Evolutionary conservation across 257 asterid species (phyloP).

Genomic region (Nicotiana undulata): DNA sequence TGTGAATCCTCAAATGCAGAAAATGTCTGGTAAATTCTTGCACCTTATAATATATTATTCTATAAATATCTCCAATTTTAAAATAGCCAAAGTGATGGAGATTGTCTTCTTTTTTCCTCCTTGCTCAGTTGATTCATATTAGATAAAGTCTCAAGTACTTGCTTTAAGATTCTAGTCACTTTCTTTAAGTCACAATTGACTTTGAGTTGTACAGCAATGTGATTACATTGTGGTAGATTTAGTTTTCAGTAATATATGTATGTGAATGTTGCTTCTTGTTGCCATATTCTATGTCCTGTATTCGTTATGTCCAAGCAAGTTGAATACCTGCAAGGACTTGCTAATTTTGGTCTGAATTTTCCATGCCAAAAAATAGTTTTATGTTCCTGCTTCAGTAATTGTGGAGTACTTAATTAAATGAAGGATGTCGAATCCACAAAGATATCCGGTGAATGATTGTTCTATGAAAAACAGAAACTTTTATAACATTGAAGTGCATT

Average conservation of each 20-base stretch:
- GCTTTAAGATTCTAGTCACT: neutral
- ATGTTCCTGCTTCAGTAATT: neutral
- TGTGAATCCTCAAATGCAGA: slow-evolving; percentile 20
- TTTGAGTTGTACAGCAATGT: neutral
- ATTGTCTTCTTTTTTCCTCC: neutral
- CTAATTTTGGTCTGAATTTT: neutral
- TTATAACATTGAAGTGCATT: neutral
- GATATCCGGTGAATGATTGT: neutral
- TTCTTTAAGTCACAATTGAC: too few relatives aligned
- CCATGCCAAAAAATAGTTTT: neutral
- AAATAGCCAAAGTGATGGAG: neutral
- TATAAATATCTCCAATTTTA: neutral
- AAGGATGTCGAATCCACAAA: neutral
- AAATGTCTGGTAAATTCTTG: slow-evolving; percentile 26
- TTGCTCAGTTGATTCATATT: neutral
- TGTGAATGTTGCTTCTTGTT: neutral
- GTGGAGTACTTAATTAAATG: neutral
- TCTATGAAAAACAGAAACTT: neutral
- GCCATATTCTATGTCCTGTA: neutral
- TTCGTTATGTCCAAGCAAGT: neutral
- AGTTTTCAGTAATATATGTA: neutral
- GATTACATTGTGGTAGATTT: neutral
- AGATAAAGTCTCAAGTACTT: neutral
- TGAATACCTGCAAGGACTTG: neutral
- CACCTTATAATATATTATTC: neutral